These are phyloP conservation scores for Lachnellula arida DNA, from an alignment of 2,329 filamentous ascomycete species.

Conservation along the genomic window DNA sequence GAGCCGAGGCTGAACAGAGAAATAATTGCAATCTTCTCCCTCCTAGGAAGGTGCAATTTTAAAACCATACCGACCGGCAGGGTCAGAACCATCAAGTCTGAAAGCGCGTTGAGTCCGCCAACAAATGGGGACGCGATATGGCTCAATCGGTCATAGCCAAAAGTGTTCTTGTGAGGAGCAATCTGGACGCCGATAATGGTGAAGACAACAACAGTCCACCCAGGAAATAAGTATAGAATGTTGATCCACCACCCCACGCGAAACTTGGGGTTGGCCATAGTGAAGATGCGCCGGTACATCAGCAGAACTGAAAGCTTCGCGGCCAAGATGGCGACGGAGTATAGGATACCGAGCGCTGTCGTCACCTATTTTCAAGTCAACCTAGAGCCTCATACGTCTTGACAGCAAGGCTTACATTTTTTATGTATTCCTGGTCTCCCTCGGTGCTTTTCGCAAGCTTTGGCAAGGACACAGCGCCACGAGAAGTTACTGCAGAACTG, in stretches of 20 bases:
- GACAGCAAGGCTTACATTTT: background rate
- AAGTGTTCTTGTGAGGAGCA: background rate
- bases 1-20: background rate
- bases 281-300: background rate
- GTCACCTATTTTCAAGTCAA: background rate
- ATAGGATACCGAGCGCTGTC: background rate
- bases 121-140: background rate
- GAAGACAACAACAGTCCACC: background rate
- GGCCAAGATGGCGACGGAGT: background rate
- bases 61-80: background rate
- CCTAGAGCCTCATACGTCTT: background rate
- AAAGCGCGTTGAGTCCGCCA: background rate
- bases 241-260: background rate
- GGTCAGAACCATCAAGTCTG: background rate
- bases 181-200: background rate
- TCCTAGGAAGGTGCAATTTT: background rate
- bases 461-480: background rate
- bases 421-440: background rate
- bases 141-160: background rate
- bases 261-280: background rate
- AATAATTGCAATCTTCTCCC: background rate
- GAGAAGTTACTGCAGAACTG: background rate
- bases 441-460: background rate
- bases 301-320: background rate
- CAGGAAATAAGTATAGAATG: background rate